Evolutionary conservation across 2,329 filamentous ascomycete genomes (phyloP).

Genomic region (Fusarium euwallaceae): DNA sequence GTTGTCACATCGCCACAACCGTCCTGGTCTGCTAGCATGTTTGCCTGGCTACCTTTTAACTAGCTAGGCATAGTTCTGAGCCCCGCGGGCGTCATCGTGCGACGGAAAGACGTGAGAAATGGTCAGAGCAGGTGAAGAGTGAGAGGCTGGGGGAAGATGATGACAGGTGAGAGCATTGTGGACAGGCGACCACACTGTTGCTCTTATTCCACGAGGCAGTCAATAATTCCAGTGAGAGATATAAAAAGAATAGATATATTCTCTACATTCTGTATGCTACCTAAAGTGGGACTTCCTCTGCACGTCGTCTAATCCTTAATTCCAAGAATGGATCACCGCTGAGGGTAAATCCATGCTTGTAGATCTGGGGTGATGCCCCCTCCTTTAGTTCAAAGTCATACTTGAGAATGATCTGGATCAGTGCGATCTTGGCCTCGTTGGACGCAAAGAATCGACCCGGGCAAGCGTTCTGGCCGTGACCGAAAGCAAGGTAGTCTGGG

Average conservation of each 20-base stretch:
- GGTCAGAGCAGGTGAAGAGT: neutral
- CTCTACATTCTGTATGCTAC: neutral
- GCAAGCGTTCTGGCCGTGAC: slow-evolving; percentile 57
- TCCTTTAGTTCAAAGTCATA: slow-evolving; percentile 40
- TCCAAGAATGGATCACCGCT: neutral
- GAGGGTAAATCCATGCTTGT: neutral
- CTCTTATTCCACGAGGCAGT: neutral
- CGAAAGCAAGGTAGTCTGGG: slow-evolving; percentile 52
- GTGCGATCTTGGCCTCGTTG: slow-evolving; percentile 55
- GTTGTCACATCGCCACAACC: neutral
- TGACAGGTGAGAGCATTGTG: no score
- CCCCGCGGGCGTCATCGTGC: neutral
- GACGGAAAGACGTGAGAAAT: neutral
- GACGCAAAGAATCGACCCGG: slow-evolving; percentile 59
- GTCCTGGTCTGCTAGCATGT: neutral
- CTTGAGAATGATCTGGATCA: slow-evolving; percentile 48
- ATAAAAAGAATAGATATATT: neutral
- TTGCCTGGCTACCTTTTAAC: neutral
- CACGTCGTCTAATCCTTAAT: neutral
- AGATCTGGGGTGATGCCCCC: neutral
- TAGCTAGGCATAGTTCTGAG: neutral
- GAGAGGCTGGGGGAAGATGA: neutral
- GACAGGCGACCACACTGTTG: neutral
- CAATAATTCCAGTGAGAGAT: neutral
- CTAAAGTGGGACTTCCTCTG: neutral